phyloP scores from a whole-genome alignment of 352 stramenopile species.

The Globisporangium apiculatum region DNA sequence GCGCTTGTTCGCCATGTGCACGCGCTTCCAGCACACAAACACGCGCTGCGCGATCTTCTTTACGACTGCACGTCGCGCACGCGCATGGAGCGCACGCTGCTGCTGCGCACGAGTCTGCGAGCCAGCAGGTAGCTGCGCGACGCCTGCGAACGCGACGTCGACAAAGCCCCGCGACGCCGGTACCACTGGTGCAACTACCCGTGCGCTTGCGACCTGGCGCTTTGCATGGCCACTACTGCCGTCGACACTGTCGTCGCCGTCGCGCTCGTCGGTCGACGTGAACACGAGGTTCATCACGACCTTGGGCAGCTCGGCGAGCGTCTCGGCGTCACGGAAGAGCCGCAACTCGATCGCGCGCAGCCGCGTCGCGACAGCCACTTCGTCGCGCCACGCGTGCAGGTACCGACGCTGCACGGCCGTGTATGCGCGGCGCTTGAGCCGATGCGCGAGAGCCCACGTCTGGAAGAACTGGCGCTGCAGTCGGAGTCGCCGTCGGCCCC shows the following conservation, averaged over 20 bases:
- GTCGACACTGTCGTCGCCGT: background rate
- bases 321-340: conserved; percentile 53
- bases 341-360: conserved; percentile 54
- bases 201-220: background rate
- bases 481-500: conserved; percentile 25
- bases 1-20: conserved; percentile 35
- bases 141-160: conserved; percentile 40
- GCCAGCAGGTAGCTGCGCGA: conserved; percentile 23
- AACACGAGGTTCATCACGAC: conserved; percentile 76
- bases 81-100: conserved; percentile 31
- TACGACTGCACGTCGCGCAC: conserved; percentile 36
- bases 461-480: conserved; percentile 31
- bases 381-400: conserved; percentile 32
- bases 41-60: conserved; percentile 65
- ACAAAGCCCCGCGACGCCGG: conserved; percentile 20
- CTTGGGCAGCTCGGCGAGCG: conserved; percentile 31
- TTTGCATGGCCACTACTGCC: background rate
- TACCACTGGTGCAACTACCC: too few species aligned
- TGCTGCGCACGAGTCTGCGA: conserved; percentile 19
- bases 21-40: conserved; percentile 57
- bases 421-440: conserved; percentile 26
- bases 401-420: conserved; percentile 27
- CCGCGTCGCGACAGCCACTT: conserved; percentile 36
- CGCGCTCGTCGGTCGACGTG: conserved; percentile 21
- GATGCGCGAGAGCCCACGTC: conserved; percentile 39